A percentile compares a stretch with the other conserved stretches of the same genome.
Evolutionary conservation across 73 alveolate species (phyloP).

Genomic region (Paramecium sexaurelia): DNA sequence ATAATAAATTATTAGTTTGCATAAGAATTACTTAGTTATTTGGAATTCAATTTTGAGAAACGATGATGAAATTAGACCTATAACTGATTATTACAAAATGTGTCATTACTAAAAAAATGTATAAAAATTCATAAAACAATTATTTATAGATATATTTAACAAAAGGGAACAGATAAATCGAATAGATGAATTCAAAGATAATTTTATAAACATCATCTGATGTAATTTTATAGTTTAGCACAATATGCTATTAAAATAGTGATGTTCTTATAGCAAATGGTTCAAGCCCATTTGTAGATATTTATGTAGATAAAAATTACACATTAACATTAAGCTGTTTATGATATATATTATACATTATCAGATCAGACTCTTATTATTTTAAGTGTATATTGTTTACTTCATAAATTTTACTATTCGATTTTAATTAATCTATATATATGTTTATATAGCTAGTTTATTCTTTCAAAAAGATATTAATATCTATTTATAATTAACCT

Average conservation of each 20-base stretch:
- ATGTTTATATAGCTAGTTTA: no score
- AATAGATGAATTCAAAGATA: neutral
- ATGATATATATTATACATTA: slow-evolving; percentile 3
- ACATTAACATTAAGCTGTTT: slow-evolving; percentile 43
- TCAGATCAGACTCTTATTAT: neutral
- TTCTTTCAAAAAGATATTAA: no score
- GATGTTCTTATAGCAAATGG: slow-evolving; percentile 22
- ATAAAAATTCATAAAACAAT: neutral
- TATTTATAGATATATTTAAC: neutral
- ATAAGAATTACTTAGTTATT: neutral
- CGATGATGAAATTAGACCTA: neutral
- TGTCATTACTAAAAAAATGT: neutral
- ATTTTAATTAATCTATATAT: no score
- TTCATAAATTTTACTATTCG: no score
- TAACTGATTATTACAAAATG: neutral
- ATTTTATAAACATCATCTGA: slow-evolving; percentile 11
- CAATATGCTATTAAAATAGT: neutral
- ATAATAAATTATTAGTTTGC: neutral
- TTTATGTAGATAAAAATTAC: slow-evolving; percentile 9
- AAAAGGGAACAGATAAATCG: neutral
- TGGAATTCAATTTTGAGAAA: slow-evolving; percentile 3
- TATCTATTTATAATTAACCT: no score
- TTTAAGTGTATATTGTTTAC: neutral
- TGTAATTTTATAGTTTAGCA: neutral
- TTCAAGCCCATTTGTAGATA: slow-evolving; percentile 41